Conservation (phyloP, 768 basidiomycete species). For the Flagelloscypha sp. region DNA sequence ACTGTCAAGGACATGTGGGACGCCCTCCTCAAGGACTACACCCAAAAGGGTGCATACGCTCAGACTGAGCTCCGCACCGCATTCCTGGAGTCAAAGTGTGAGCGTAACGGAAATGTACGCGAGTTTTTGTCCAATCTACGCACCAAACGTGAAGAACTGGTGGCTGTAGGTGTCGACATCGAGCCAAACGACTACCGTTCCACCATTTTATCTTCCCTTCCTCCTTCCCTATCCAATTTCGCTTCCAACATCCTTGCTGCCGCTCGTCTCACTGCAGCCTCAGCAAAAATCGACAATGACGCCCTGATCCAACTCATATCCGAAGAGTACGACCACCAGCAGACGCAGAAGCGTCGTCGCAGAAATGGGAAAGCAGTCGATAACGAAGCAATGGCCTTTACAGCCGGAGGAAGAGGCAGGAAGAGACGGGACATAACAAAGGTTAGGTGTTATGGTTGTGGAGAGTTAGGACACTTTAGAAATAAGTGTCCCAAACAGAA, state of each 20-base stretch:
- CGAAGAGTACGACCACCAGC: slow-evolving; percentile 20
- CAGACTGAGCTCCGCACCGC: too few relatives aligned
- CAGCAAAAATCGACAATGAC: slow-evolving; percentile 13
- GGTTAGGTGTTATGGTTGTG: slow-evolving; percentile 20
- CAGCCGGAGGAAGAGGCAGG: slow-evolving; percentile 6
- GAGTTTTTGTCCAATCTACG: slow-evolving; percentile 7
- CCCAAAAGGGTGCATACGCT: too few relatives aligned
- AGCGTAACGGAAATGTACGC: slow-evolving; percentile 7
- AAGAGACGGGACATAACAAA: slow-evolving; percentile 6
- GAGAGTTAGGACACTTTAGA: slow-evolving; percentile 17
- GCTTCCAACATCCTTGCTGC: slow-evolving; percentile 4
- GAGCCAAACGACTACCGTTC: slow-evolving; percentile 8
- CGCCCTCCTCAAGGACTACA: too few relatives aligned
- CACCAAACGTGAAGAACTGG: neutral
- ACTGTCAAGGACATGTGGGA: too few relatives aligned
- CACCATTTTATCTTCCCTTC: slow-evolving; percentile 8
- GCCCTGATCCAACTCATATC: slow-evolving; percentile 17
- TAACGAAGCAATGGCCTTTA: slow-evolving; percentile 15
- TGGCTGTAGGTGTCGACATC: slow-evolving; percentile 1
- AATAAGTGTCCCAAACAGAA: slow-evolving; percentile 15
- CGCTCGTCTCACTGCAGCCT: slow-evolving; percentile 3
- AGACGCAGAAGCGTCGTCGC: slow-evolving; percentile 5
- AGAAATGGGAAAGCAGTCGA: slow-evolving; percentile 4
- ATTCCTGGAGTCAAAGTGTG: too few relatives aligned
- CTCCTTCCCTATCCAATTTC: slow-evolving; percentile 6